A percentile compares a stretch with the other conserved stretches of the same genome.
These are phyloP conservation scores for Xylaria nigripes DNA, from an alignment of 495 filamentous ascomycete genomes.

Conservation along the genomic window DNA sequence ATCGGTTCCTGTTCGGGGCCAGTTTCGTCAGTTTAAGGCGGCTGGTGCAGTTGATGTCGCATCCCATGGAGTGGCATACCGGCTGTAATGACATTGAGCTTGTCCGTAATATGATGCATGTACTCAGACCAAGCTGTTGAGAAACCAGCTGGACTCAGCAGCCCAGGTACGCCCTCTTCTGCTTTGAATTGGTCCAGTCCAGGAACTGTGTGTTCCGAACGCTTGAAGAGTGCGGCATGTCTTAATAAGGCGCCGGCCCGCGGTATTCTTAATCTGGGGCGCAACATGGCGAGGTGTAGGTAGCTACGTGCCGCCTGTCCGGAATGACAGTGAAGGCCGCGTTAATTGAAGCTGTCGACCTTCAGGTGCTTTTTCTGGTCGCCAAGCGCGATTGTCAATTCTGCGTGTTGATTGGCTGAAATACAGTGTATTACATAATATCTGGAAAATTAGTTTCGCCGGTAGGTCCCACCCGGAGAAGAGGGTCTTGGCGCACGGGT, in stretches of 20 bases:
- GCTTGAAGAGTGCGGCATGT: constrained; percentile 10
- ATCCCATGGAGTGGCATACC: constrained; percentile 39
- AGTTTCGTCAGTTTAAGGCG: not conserved
- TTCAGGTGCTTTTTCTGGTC: constrained; percentile 18
- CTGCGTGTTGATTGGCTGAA: constrained; percentile 15
- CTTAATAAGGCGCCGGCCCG: constrained; percentile 20
- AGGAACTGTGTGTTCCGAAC: constrained; percentile 48
- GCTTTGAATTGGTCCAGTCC: constrained; percentile 47
- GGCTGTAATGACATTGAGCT: constrained; percentile 63
- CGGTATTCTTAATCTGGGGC: constrained; percentile 41
- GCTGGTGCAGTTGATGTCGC: not conserved
- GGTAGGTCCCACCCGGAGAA: not conserved
- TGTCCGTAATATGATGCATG: constrained; percentile 60
- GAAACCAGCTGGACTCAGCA: constrained; percentile 59
- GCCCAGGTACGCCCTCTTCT: constrained; percentile 54
- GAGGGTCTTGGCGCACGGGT: too few relatives aligned
- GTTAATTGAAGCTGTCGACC: not conserved
- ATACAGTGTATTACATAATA: too few relatives aligned
- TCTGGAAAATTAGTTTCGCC: constrained; percentile 24
- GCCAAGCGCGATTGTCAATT: constrained; percentile 6
- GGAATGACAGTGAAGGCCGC: not conserved
- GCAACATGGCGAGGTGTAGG: constrained; percentile 29
- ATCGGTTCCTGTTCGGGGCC: constrained; percentile 41
- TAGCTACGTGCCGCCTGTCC: constrained; percentile 12
- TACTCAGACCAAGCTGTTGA: constrained; percentile 77